Conservation (phyloP, 768 basidiomycete genomes). For the Mycena alexandri region DNA sequence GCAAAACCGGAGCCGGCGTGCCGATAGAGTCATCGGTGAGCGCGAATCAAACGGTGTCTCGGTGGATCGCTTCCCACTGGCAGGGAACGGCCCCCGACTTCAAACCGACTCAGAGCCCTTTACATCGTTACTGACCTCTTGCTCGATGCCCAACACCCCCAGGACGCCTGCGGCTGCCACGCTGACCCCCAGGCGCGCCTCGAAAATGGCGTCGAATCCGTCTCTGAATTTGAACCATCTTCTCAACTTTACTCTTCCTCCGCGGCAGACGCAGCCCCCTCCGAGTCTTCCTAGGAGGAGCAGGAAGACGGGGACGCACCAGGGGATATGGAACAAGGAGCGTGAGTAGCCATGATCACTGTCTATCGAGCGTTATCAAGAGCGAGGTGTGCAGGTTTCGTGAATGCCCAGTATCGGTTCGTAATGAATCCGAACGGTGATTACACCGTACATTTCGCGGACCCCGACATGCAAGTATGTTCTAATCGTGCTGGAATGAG, state of each 20-base stretch:
- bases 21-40: conserved; percentile 47
- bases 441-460: conserved; percentile 96
- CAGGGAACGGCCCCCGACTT: conserved; percentile 57
- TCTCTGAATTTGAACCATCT: conserved; percentile 83
- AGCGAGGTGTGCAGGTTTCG: conserved; percentile 73
- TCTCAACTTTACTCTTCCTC: conserved; percentile 94
- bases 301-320: conserved; percentile 72
- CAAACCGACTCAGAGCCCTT: conserved; percentile 34
- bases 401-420: conserved; percentile 97
- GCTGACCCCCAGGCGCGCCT: conserved; percentile 65
- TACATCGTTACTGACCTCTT: conserved; percentile 10
- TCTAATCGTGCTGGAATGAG: conserved; percentile 30
- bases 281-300: conserved; percentile 79
- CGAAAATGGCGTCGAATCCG: conserved; percentile 79
- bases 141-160: conserved; percentile 54
- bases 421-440: conserved; percentile 93
- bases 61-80: conserved; percentile 54
- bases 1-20: conserved; percentile 26
- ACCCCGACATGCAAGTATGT: conserved; percentile 90
- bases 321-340: conserved; percentile 90
- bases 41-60: conserved; percentile 17
- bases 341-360: conserved; percentile 65
- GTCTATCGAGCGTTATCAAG: conserved; percentile 36
- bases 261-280: conserved; percentile 76
- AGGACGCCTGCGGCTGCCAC: conserved; percentile 46